These are phyloP conservation scores for thale cress (Arabidopsis thaliana) DNA, from an alignment of 345 rosid species.

Conservation along the genomic window DNA sequence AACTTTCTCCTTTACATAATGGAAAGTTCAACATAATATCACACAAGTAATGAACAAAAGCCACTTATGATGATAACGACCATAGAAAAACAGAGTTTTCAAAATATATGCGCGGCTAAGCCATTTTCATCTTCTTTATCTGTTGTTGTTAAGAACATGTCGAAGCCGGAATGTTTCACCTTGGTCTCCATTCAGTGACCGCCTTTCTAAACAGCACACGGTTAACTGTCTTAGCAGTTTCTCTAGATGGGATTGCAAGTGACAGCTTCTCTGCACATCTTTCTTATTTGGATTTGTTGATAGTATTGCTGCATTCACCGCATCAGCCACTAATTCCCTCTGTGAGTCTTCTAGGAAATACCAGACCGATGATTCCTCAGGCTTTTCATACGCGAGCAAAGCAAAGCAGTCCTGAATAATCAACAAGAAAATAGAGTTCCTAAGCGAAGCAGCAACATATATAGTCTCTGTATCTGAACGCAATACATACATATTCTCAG, in stretches of 20 bases:
- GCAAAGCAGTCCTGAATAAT: slow-evolving; percentile 77
- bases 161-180: slow-evolving; percentile 85
- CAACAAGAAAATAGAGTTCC: slow-evolving; percentile 9
- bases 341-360: slow-evolving; percentile 77
- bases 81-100: slow-evolving; percentile 18
- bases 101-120: slow-evolving; percentile 31
- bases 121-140: slow-evolving; percentile 42
- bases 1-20: slow-evolving; percentile 1
- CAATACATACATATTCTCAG: background rate
- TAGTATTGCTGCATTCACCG: slow-evolving; percentile 79
- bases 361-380: slow-evolving; percentile 69
- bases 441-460: slow-evolving; percentile 21
- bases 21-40: slow-evolving; percentile 26
- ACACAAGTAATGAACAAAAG: slow-evolving; percentile 43
- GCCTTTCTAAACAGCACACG: slow-evolving; percentile 75
- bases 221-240: slow-evolving; percentile 81
- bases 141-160: slow-evolving; percentile 51
- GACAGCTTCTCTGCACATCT: slow-evolving; percentile 44
- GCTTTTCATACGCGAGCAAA: slow-evolving; percentile 76
- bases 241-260: slow-evolving; percentile 73
- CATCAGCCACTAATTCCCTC: slow-evolving; percentile 90
- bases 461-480: slow-evolving; percentile 1
- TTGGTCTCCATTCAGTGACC: slow-evolving; percentile 74
- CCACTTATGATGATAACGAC: slow-evolving; percentile 12
- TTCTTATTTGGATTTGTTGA: slow-evolving; percentile 71